phyloP scores from a whole-genome alignment of 257 asterid genomes.

The Forsythia viridissima region DNA sequence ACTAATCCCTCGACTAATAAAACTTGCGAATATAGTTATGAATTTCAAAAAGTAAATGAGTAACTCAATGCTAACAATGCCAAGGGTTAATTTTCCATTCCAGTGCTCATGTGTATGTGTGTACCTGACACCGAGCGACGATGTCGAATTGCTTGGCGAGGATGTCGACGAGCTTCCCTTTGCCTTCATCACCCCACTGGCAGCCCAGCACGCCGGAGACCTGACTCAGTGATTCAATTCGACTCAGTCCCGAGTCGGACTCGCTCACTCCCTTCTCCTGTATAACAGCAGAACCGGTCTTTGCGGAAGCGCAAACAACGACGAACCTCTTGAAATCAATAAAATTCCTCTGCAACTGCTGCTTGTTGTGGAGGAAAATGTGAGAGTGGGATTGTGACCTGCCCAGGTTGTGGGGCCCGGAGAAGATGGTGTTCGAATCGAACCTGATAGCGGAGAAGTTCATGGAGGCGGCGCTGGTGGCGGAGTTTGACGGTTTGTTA shows the following conservation, averaged over 20 bases:
- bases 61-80: too few relatives aligned
- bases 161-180: constrained; percentile 87
- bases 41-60: neutral
- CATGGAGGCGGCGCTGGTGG: constrained; percentile 34
- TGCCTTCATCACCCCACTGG: constrained; percentile 99
- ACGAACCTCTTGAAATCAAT: neutral
- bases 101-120: neutral
- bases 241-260: constrained; percentile 32
- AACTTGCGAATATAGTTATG: neutral
- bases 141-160: constrained; percentile 84
- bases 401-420: constrained; percentile 26
- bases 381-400: constrained; percentile 29
- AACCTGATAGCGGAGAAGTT: constrained; percentile 35
- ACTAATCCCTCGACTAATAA: neutral
- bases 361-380: constrained; percentile 23
- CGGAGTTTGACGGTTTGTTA: too few relatives aligned
- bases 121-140: constrained; percentile 97
- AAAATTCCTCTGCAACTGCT: neutral
- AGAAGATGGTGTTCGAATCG: constrained; percentile 31
- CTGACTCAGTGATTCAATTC: constrained; percentile 56
- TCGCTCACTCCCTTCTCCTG: constrained; percentile 31
- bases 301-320: constrained; percentile 37
- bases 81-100: neutral
- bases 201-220: constrained; percentile 93
- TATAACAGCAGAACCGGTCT: constrained; percentile 33